phyloP scores from a whole-genome alignment of 371 early-diverging fungal genomes.

The Racocetra persica region DNA sequence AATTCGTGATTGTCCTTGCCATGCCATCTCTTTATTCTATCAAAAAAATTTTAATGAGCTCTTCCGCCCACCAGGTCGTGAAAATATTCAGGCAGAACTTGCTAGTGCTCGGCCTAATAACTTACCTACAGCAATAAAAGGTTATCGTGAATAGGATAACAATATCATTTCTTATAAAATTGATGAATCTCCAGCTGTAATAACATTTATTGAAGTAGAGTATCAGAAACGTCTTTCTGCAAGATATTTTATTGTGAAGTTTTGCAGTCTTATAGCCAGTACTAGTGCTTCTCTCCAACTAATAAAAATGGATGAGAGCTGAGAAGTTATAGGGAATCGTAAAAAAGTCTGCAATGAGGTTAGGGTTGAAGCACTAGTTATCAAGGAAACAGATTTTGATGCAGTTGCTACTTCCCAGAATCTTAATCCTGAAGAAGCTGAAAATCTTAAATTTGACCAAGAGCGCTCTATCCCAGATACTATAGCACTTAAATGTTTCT shows the following conservation, averaged over 20 bases:
- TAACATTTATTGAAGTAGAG: too few species aligned
- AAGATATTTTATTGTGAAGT: not conserved
- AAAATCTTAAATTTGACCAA: slow-evolving; percentile 22
- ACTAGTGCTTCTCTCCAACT: not conserved
- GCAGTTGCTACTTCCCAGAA: not conserved
- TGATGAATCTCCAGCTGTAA: too few species aligned
- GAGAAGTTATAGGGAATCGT: not conserved
- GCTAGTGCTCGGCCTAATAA: too few species aligned
- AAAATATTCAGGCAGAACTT: too few species aligned
- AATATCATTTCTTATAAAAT: too few species aligned
- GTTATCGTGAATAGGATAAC: too few species aligned
- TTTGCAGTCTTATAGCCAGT: not conserved
- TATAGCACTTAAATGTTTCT: slow-evolving; percentile 21
- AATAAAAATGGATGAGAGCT: not conserved
- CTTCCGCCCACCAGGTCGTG: too few species aligned
- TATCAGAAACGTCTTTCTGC: too few species aligned
- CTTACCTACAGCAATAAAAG: too few species aligned
- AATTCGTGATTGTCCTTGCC: too few species aligned
- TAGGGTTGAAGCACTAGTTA: slow-evolving; percentile 13
- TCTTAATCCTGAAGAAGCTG: slow-evolving; percentile 14
- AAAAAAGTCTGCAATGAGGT: not conserved
- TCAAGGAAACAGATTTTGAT: slow-evolving; percentile 28
- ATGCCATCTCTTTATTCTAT: too few species aligned
- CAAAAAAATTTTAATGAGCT: too few species aligned
- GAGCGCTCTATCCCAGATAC: slow-evolving; percentile 2